phyloP scores from a whole-genome alignment of 2,329 filamentous ascomycete species.

The Fonsecaea multimorphosa region DNA sequence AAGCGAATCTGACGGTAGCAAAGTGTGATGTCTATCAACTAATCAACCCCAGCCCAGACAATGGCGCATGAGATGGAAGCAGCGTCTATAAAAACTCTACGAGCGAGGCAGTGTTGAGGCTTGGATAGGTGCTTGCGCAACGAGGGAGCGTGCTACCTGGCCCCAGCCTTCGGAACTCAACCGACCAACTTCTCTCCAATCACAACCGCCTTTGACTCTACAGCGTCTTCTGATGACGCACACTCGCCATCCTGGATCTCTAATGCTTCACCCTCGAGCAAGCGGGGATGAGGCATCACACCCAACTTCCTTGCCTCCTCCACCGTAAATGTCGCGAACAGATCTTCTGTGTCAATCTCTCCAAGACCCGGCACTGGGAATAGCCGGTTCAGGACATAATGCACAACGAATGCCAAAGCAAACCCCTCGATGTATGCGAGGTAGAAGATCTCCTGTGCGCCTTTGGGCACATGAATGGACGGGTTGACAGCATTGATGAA shows the following conservation, averaged over 20 bases:
- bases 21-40: not conserved
- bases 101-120: not conserved
- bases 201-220: slow-evolving; percentile 9
- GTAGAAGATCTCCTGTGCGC: slow-evolving; percentile 22
- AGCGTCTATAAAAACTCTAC: not conserved
- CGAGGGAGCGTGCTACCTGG: not conserved
- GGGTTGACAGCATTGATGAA: slow-evolving; percentile 63
- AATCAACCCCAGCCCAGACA: not conserved
- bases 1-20: not conserved
- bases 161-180: not conserved
- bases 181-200: slow-evolving; percentile 8
- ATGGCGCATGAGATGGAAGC: not conserved
- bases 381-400: slow-evolving; percentile 19
- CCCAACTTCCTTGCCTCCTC: slow-evolving; percentile 21
- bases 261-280: not conserved
- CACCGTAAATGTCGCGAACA: slow-evolving; percentile 16
- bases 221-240: slow-evolving; percentile 4
- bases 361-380: slow-evolving; percentile 26
- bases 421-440: slow-evolving; percentile 23
- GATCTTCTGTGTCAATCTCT: slow-evolving; percentile 15
- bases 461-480: slow-evolving; percentile 63
- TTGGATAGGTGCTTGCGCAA: not conserved
- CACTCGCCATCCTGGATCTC: slow-evolving; percentile 6
- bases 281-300: slow-evolving; percentile 12
- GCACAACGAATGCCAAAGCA: slow-evolving; percentile 17